Percentiles rank a stretch among this genome's conserved stretches.
Evolutionary conservation across 2,329 filamentous ascomycete species (phyloP).

Genomic region (Neospermospora avenae): DNA sequence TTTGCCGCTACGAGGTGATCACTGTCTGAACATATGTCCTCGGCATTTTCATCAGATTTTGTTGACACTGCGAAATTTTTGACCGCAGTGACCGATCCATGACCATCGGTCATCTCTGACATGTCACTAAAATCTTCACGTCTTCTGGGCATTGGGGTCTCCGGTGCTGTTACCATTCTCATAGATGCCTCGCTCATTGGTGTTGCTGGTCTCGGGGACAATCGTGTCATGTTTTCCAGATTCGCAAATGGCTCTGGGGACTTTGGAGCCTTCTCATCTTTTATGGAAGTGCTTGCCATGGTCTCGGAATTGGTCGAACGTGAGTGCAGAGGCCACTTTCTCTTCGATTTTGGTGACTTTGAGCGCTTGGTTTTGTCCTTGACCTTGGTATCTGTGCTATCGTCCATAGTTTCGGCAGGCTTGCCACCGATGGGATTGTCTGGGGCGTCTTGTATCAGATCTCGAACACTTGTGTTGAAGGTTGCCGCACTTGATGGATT

Average conservation of each 20-base stretch:
- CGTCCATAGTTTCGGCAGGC: constrained; percentile 13
- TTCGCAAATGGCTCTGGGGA: background rate
- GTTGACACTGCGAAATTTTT: background rate
- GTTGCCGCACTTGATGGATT: constrained; percentile 11
- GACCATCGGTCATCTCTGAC: constrained; percentile 7
- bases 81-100: background rate
- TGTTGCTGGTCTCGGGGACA: background rate
- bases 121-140: background rate
- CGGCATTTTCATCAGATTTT: background rate
- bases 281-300: background rate
- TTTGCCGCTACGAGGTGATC: background rate
- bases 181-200: constrained; percentile 1
- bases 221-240: background rate
- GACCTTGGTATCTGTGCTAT: background rate
- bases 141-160: background rate
- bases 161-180: constrained; percentile 12
- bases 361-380: background rate
- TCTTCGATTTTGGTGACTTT: background rate
- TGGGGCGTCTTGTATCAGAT: constrained; percentile 21
- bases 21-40: constrained; percentile 8
- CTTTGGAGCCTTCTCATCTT: background rate
- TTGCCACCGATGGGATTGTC: constrained; percentile 26
- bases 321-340: background rate
- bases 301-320: constrained; percentile 4
- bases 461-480: constrained; percentile 21